Evolutionary conservation across 331 rosid genomes (phyloP), one percentile per base, ranked within the genome.

Genomic region (Malus hybrid): DNA sequence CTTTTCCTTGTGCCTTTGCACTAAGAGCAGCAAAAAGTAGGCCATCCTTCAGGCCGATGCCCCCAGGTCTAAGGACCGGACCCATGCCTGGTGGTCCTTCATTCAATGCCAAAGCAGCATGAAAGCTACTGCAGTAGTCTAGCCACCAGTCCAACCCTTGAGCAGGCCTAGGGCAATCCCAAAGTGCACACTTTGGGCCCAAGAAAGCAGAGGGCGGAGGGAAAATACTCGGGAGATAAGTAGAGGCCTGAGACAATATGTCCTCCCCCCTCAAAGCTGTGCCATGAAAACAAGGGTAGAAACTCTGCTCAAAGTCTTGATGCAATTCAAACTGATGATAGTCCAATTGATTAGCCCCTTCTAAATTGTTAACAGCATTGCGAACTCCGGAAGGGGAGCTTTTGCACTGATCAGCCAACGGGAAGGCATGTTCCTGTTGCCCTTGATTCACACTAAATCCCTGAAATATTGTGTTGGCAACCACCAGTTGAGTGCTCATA

Each of bases 151-250:
- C 96, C 86, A 90, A 52, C 80, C 93, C 97, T 70, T 92, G 97
- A 2, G 93, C 99, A 75, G 99, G 99, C 86, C 99, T 87, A 55
- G 99, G 97, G 80, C 99, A 94, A 84, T 94, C 99, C 99, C 99
- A 94, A 68, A 94, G 99, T 0, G 99, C 96, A 82, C 99, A 94
- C 71, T 87, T 92, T 73, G 97, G 99, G 86, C 99, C 99, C 66
- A 94, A 80, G 88, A 94, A 94, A 69, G 97, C 99, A 64, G 97
- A 93, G 63, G 99, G 99, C 27, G 97, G 97, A 80, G 93, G 99
- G 80, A 91, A 90, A 78, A 86, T 78, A 74, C 90, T 92, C 31
- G 97, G 99, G 20, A 93, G 88, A 80, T 88, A 94, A 85, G 87
- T 87, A 52, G 97, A 84, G 61, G 84, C 81, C 73, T 88, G 95